phyloP scores from a whole-genome alignment of 345 rosid genomes.

The Trapa bicornis region DNA sequence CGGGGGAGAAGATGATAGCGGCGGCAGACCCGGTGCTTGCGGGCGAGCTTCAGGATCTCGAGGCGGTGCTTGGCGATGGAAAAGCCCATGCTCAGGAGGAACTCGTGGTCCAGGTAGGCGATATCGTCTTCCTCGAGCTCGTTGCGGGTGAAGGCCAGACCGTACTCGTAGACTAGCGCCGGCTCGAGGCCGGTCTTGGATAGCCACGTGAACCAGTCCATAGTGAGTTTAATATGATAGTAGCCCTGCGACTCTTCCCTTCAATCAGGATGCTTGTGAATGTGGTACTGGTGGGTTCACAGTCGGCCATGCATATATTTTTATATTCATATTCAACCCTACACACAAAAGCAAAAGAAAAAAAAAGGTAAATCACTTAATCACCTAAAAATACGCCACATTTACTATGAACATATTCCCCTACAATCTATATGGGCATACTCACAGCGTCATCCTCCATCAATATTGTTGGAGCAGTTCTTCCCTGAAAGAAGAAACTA shows the following conservation, averaged over 20 bases:
- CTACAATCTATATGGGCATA: slow-evolving; percentile 2
- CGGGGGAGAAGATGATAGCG: slow-evolving; percentile 24
- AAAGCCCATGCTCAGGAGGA: slow-evolving; percentile 95
- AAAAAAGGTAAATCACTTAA: too few species aligned
- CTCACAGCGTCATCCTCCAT: slow-evolving; percentile 6
- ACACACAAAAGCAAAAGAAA: too few species aligned
- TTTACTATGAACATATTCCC: not conserved
- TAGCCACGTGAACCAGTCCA: slow-evolving; percentile 98
- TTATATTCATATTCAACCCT: too few species aligned
- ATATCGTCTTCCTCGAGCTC: slow-evolving; percentile 80
- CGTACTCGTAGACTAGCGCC: slow-evolving; percentile 66
- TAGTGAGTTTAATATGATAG: slow-evolving; percentile 1
- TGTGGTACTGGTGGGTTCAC: not conserved
- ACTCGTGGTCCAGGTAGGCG: slow-evolving; percentile 74
- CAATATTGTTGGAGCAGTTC: not conserved
- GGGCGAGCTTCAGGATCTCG: slow-evolving; percentile 78
- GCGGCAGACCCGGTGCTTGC: slow-evolving; percentile 14
- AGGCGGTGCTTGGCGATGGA: slow-evolving; percentile 89
- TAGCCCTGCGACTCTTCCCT: too few species aligned
- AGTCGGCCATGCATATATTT: too few species aligned
- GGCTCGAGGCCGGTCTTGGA: slow-evolving; percentile 69
- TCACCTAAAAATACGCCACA: too few species aligned
- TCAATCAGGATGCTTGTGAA: not conserved
- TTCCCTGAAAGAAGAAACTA: slow-evolving; percentile 7
- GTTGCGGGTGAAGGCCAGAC: slow-evolving; percentile 56